Conservation (phyloP, 2,329 filamentous ascomycete species). For the Apiospora arundinis region DNA sequence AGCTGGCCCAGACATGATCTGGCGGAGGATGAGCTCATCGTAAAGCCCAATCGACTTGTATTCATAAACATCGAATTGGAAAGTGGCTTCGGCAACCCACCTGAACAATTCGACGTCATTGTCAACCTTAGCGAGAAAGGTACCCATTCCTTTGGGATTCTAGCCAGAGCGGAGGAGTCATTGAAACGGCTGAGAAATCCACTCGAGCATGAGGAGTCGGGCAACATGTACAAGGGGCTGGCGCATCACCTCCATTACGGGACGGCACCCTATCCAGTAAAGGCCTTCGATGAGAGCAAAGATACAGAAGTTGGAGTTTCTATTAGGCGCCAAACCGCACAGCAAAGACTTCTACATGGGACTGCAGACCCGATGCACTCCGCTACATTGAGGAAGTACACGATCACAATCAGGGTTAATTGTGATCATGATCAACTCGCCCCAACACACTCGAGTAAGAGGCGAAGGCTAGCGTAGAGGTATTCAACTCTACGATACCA, state of each 20-base stretch:
- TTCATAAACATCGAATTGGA: neutral
- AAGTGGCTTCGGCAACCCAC: neutral
- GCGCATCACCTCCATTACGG: neutral
- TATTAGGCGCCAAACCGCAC: neutral
- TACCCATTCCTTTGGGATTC: neutral
- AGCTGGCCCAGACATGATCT: neutral
- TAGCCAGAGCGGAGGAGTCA: neutral
- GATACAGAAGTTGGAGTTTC: neutral
- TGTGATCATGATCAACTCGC: neutral
- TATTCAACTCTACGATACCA: neutral
- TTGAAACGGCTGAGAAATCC: neutral
- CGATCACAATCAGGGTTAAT: neutral
- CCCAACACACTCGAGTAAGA: neutral
- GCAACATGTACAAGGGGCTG: neutral
- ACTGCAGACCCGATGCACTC: neutral
- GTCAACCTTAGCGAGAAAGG: neutral
- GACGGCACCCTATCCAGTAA: neutral
- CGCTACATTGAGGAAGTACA: neutral
- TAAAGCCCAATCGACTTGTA: neutral
- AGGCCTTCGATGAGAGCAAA: neutral
- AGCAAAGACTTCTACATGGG: neutral
- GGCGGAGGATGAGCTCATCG: neutral
- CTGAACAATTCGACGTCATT: neutral
- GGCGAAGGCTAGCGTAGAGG: neutral
- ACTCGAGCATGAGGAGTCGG: neutral